These are phyloP conservation scores for Boletus fagicola DNA, from an alignment of 768 basidiomycete genomes.

Conservation along the genomic window DNA sequence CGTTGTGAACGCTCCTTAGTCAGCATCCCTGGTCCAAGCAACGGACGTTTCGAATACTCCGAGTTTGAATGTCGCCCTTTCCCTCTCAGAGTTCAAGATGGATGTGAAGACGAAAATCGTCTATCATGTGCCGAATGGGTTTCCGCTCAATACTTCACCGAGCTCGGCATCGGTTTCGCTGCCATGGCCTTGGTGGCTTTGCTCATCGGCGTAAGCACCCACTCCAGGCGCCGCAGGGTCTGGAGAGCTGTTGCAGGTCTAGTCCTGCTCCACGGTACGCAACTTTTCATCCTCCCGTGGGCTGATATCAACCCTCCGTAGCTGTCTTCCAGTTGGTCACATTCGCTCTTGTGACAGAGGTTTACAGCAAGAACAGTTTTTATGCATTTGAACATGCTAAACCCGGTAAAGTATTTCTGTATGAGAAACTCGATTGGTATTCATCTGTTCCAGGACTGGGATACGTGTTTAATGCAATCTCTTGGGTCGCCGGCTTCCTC, in stretches of 20 bases:
- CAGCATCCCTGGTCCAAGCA: conserved; percentile 44
- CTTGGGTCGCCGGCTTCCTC: conserved; percentile 59
- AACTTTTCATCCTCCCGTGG: neutral
- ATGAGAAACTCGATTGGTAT: neutral
- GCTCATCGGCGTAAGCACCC: conserved; percentile 67
- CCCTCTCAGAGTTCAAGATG: conserved; percentile 50
- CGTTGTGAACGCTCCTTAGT: conserved; percentile 55
- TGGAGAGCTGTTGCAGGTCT: conserved; percentile 74
- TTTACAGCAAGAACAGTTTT: conserved; percentile 47
- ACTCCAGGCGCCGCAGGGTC: conserved; percentile 68
- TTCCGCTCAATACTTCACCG: conserved; percentile 65
- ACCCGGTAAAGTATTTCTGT: conserved; percentile 45
- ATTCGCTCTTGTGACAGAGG: conserved; percentile 62
- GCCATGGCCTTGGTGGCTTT: conserved; percentile 56
- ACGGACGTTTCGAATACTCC: conserved; percentile 48
- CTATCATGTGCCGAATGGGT: conserved; percentile 67
- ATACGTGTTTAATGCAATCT: conserved; percentile 56
- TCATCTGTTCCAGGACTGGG: conserved; percentile 47
- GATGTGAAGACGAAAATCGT: conserved; percentile 51
- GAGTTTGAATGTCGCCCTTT: conserved; percentile 65
- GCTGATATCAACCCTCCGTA: conserved; percentile 20
- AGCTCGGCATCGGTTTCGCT: conserved; percentile 64
- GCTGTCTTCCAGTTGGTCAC: conserved; percentile 60
- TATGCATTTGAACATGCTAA: conserved; percentile 55
- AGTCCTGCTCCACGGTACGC: conserved; percentile 56